Evolutionary conservation across 768 basidiomycete genomes (phyloP), one percentile per base, ranked within the genome.

Genomic region (Strobilomyces echinocephalus): DNA sequence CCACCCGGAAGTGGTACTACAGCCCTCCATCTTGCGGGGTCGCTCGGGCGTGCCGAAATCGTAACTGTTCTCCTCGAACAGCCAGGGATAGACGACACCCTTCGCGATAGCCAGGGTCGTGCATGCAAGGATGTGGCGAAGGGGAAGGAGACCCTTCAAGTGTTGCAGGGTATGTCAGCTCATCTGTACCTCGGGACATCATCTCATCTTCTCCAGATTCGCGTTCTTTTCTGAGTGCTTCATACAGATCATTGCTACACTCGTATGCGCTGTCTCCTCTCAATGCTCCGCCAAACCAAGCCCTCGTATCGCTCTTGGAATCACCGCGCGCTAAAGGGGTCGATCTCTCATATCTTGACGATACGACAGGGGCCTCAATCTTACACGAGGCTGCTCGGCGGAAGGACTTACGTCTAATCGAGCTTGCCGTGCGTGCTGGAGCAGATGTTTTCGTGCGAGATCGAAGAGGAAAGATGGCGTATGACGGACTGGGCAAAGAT

Each of bases 361-460:
- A 87, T 46, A 75, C 78, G n/a, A 79, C 84, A 2, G 93, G 94
- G 0, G 78, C 79, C 3, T 83, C 89, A 0, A 69, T 97, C 6
- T 75, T 97, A 1, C 95, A 97, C 58, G 94, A 95, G 67, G 91
- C 93, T 1, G 89, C 90, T 0, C 75, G 80, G 34, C 77, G 92
- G 15, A 85, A 86, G 54, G 91, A 97, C 63, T 72, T 95, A 20
- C 76, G 83, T 5, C 71, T 95, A 18, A 81, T 95, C 26, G 90
- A 95, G 63, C 77, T 92, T n/a, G 86, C 84, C 0, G 82, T 94
- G 2, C 80, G 87, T 21, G 86, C 87, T 9, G 93, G 93, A 0
- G 92, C 91, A 0, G 92, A 95, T 63, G 87, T 95, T 5, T 95
- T 95, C 63, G 85, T 88, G 2, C 77, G 92, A 5, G 87, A 95